Base-by-base conservation (phyloP, 2,329 filamentous ascomycete species). In the Ophiocordyceps camponoti-leonardi region DNA sequence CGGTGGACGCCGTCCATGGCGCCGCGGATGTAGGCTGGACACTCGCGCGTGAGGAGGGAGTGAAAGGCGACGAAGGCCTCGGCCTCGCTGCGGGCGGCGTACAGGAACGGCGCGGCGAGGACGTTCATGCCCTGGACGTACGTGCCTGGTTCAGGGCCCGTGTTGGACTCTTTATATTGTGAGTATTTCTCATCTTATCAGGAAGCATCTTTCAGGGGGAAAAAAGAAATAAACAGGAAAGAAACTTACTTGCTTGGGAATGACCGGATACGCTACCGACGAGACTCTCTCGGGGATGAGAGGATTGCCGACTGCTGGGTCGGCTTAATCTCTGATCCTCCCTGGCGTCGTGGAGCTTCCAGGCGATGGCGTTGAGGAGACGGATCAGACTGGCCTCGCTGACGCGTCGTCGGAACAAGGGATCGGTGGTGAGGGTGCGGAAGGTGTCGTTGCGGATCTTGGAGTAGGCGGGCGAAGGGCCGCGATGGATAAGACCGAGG, bases 71-170 rank as follows among this genome's bases (percentile, higher is more conserved):
- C 81, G 55, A 94, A 98, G 2, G 92, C 92, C 65, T 98, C 88
- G 7, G 88, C 83, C 65, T 98, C 92, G 60, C 86, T 94, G 47
- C 87, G 81, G 1, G 92, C 88, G 6, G 86, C 87, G 61, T 98
- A 98, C 42, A 98, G 71, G 58, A 98, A 95, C 0, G 92, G 92
- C 1, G 92, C 92, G 11, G 88, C 90, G 16, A 98, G 75, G 39
- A 98, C 92, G 59, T 98, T 98, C 90, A 98, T 96, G 52, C 92
- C 92, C 63, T 98, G 92, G 2, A 98, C 90, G 56, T 98, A 98
- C 39, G 85, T 88, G 30, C 87, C 86, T 12, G 85, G 75, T 54
- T 86, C 81, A 30, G 67, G 65, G 3, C 67, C 68, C 19, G 61
- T 56, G 47, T 73, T 73, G 7, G 69, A 67, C 50, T 81, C 77